Percentiles rank a stretch among this genome's conserved stretches.
These are phyloP conservation scores for Lepraria neglecta DNA, from an alignment of 495 filamentous ascomycete species.

Conservation along the genomic window DNA sequence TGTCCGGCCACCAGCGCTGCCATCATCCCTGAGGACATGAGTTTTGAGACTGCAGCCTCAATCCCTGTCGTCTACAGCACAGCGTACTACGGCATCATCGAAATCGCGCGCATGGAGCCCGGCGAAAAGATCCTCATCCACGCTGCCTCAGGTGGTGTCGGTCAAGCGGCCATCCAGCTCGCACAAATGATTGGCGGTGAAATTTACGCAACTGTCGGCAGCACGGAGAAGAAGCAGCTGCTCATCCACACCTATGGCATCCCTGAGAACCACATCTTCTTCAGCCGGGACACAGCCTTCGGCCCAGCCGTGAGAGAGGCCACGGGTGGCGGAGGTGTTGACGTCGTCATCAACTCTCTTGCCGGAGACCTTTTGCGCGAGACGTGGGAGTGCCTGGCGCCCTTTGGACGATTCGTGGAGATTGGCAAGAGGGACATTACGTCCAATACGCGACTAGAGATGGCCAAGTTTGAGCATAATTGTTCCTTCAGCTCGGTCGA, in stretches of 20 bases:
- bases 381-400: constrained; percentile 48
- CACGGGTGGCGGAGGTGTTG: constrained; percentile 45
- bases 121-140: constrained; percentile 21
- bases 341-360: constrained; percentile 49
- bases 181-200: constrained; percentile 17
- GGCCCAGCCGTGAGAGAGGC: too few species aligned
- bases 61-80: constrained; percentile 48
- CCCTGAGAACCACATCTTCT: constrained; percentile 1
- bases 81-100: constrained; percentile 45
- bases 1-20: too few species aligned
- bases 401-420: constrained; percentile 50
- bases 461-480: constrained; percentile 37
- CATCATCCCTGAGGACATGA: constrained; percentile 35
- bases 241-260: constrained; percentile 15
- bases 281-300: constrained; percentile 26
- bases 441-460: constrained; percentile 36
- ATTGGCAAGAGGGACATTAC: constrained; percentile 39
- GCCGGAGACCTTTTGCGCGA: constrained; percentile 44
- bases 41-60: constrained; percentile 44
- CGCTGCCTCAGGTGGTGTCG: constrained; percentile 19
- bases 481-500: constrained; percentile 44
- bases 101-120: constrained; percentile 18
- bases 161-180: constrained; percentile 19
- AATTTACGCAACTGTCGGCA: constrained; percentile 18
- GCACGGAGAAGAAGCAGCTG: constrained; percentile 9